These are phyloP conservation scores for Aspergillus taichungensis DNA, from an alignment of 495 filamentous ascomycete species.

Conservation along the genomic window DNA sequence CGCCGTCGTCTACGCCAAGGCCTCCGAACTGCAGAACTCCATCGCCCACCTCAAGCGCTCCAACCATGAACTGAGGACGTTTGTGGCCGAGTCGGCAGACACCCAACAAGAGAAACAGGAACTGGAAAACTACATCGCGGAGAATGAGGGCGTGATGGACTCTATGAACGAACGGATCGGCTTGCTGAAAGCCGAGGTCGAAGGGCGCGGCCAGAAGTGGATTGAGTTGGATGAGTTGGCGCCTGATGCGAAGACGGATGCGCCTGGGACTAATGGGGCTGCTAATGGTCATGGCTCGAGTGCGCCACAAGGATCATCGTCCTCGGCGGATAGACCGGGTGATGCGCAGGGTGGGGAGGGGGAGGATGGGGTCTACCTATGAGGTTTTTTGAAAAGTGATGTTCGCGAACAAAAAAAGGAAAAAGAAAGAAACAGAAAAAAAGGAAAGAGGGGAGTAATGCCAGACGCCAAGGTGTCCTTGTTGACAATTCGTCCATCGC, in stretches of 20 bases:
- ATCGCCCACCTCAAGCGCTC: conserved; percentile 74
- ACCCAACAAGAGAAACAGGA: conserved; percentile 57
- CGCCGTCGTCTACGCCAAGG: conserved; percentile 66
- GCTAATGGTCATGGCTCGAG: not conserved
- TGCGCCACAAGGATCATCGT: not conserved
- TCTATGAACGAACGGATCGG: conserved; percentile 65
- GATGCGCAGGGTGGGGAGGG: conserved; percentile 29
- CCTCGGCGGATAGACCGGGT: not conserved
- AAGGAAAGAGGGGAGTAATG: no score
- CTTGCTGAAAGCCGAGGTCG: conserved; percentile 64
- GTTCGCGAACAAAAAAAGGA: no score
- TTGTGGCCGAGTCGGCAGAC: conserved; percentile 39
- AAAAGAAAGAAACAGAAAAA: no score
- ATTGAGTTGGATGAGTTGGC: conserved; percentile 36
- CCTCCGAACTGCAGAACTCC: conserved; percentile 71
- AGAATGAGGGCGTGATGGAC: conserved; percentile 67
- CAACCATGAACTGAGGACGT: conserved; percentile 62
- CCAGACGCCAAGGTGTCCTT: no score
- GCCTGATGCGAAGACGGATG: conserved; percentile 9
- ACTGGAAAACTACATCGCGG: conserved; percentile 35
- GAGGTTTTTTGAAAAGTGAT: no score
- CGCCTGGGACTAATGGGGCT: conserved; percentile 21
- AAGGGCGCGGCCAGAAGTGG: conserved; percentile 65
- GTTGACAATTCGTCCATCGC: no score
- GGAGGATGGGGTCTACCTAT: conserved; percentile 60